These are phyloP conservation scores for Alternaria viburni DNA, from an alignment of 2,329 filamentous ascomycete species.

Conservation along the genomic window DNA sequence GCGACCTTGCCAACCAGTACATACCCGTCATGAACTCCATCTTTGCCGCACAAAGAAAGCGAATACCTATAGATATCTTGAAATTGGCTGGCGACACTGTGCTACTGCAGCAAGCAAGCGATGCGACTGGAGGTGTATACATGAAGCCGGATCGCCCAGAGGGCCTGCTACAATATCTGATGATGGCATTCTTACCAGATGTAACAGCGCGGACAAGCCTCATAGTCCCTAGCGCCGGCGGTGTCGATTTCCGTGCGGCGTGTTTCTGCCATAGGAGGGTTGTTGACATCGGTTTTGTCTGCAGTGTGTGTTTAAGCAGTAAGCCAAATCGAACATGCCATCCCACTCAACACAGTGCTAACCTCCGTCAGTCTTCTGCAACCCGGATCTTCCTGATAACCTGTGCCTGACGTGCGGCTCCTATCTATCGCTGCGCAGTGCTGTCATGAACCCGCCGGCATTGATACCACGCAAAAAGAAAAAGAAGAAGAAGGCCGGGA, in stretches of 20 bases:
- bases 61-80: conserved; percentile 90
- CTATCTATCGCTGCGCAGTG: conserved; percentile 45
- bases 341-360: not conserved
- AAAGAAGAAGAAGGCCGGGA: conserved; percentile 45
- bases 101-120: conserved; percentile 89
- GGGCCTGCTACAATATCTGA: conserved; percentile 87
- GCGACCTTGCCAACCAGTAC: conserved; percentile 86
- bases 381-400: conserved; percentile 39
- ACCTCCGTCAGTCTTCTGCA: conserved; percentile 44
- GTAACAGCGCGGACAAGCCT: conserved; percentile 68
- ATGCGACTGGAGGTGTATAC: conserved; percentile 74
- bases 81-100: conserved; percentile 85
- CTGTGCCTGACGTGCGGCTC: conserved; percentile 49
- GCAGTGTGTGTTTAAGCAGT: conserved; percentile 92
- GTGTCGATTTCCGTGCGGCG: conserved; percentile 95
- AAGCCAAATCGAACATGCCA: conserved; percentile 33
- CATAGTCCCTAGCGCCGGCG: conserved; percentile 78
- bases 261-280: conserved; percentile 96
- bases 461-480: conserved; percentile 49
- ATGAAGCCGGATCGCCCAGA: conserved; percentile 59
- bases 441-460: conserved; percentile 42
- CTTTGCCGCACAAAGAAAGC: conserved; percentile 88
- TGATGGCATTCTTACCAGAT: conserved; percentile 90
- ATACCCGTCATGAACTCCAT: conserved; percentile 99
- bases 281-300: conserved; percentile 92